phyloP scores from a whole-genome alignment of 306 rosid species.

The Cucumis hystrix region DNA sequence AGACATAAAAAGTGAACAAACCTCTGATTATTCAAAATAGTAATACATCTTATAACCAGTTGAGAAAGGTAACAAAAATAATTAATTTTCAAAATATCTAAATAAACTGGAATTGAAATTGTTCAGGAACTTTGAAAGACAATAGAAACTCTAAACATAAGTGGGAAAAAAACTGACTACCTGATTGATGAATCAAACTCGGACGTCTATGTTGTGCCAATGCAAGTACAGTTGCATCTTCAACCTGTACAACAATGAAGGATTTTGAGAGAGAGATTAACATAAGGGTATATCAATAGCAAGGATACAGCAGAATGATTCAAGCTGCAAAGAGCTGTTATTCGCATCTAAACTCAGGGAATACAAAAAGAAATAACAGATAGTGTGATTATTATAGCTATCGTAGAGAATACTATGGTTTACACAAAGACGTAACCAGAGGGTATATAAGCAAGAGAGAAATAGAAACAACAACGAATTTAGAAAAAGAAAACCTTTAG shows the following conservation, averaged over 20 bases:
- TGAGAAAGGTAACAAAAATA: not conserved
- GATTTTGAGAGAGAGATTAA: not conserved
- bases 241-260: conserved; percentile 38
- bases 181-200: conserved; percentile 54
- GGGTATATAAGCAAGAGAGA: not conserved
- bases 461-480: not conserved
- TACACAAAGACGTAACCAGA: not conserved
- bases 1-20: not conserved
- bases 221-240: conserved; percentile 85
- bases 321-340: not conserved
- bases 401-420: not conserved
- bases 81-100: not conserved
- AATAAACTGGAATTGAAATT: not conserved
- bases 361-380: not conserved
- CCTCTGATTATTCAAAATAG: not conserved
- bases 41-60: not conserved
- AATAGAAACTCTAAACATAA: not conserved
- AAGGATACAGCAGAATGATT: not conserved
- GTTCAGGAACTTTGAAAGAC: not conserved
- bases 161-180: conserved; percentile 14
- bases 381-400: not conserved
- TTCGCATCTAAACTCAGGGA: not conserved
- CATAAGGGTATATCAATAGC: not conserved
- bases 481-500: conserved; percentile 36
- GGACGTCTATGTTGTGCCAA: conserved; percentile 62